These are phyloP conservation scores for Echium plantagineum DNA, from an alignment of 257 asterid genomes.

Conservation along the genomic window DNA sequence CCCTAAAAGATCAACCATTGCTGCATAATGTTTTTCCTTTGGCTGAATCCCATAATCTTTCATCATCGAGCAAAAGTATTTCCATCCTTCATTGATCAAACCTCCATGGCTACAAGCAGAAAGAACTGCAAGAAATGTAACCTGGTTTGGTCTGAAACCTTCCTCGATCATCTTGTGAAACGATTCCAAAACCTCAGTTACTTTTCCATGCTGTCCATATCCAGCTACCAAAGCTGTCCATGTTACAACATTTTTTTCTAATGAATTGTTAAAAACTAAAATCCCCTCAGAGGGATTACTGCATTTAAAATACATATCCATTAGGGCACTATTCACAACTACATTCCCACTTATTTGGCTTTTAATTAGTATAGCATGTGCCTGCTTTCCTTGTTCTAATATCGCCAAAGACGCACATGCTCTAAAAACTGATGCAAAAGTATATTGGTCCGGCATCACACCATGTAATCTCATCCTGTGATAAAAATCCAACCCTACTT, in stretches of 20 bases:
- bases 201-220: slow-evolving; percentile 75
- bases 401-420: slow-evolving; percentile 87
- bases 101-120: slow-evolving; percentile 93
- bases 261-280: slow-evolving; percentile 51
- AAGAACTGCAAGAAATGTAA: slow-evolving; percentile 81
- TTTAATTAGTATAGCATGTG: slow-evolving; percentile 62
- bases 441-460: slow-evolving; percentile 73
- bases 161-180: slow-evolving; percentile 70
- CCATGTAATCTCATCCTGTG: slow-evolving; percentile 55
- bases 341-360: slow-evolving; percentile 46
- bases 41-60: slow-evolving; percentile 71
- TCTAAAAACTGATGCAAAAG: slow-evolving; percentile 77
- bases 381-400: slow-evolving; percentile 78
- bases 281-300: slow-evolving; percentile 64
- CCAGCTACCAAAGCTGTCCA: slow-evolving; percentile 91
- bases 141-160: slow-evolving; percentile 76
- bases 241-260: slow-evolving; percentile 63
- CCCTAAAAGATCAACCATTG: slow-evolving; percentile 79
- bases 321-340: slow-evolving; percentile 70
- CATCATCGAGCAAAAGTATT: slow-evolving; percentile 60
- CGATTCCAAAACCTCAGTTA: slow-evolving; percentile 44
- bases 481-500: slow-evolving; percentile 57
- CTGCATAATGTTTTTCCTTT: slow-evolving; percentile 65
- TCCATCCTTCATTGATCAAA: slow-evolving; percentile 58
- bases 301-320: slow-evolving; percentile 97